A percentile compares a stretch with the other conserved stretches of the same genome.
These are phyloP conservation scores for Paraphaeosphaeria minitans DNA, from an alignment of 2,329 filamentous ascomycete species.

Conservation along the genomic window DNA sequence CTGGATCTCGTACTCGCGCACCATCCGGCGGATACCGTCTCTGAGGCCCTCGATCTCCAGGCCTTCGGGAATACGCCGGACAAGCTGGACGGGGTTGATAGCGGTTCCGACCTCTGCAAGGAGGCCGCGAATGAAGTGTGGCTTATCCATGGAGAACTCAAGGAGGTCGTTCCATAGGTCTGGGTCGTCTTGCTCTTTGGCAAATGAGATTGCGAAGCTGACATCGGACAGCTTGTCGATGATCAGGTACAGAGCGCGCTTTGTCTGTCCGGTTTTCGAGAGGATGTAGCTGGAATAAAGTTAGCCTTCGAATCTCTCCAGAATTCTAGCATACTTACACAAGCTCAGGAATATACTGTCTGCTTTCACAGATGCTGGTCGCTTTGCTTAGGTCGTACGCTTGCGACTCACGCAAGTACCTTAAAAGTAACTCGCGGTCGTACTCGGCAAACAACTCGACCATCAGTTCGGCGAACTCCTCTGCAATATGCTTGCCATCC, in stretches of 20 bases:
- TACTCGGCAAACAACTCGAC: slow-evolving; percentile 86
- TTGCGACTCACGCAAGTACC: slow-evolving; percentile 82
- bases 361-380: slow-evolving; percentile 76
- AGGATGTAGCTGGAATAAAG: slow-evolving; percentile 68
- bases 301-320: background rate
- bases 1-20: slow-evolving; percentile 95
- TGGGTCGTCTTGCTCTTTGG: slow-evolving; percentile 88
- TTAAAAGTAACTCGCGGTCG: slow-evolving; percentile 79
- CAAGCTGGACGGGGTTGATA: slow-evolving; percentile 88
- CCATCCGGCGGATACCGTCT: slow-evolving; percentile 86
- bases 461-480: slow-evolving; percentile 84
- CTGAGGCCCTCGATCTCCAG: slow-evolving; percentile 89
- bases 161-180: slow-evolving; percentile 95
- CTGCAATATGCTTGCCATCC: slow-evolving; percentile 72
- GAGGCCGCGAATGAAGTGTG: slow-evolving; percentile 87
- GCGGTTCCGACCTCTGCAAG: slow-evolving; percentile 93
- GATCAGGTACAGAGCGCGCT: slow-evolving; percentile 88
- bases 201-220: slow-evolving; percentile 89
- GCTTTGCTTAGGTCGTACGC: slow-evolving; percentile 86
- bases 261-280: slow-evolving; percentile 92
- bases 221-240: slow-evolving; percentile 93
- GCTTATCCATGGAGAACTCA: slow-evolving; percentile 97
- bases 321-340: slow-evolving; percentile 56
- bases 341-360: slow-evolving; percentile 86
- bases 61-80: slow-evolving; percentile 88